Conservation (phyloP, 345 rosid species). For the Balakata baccata region DNA sequence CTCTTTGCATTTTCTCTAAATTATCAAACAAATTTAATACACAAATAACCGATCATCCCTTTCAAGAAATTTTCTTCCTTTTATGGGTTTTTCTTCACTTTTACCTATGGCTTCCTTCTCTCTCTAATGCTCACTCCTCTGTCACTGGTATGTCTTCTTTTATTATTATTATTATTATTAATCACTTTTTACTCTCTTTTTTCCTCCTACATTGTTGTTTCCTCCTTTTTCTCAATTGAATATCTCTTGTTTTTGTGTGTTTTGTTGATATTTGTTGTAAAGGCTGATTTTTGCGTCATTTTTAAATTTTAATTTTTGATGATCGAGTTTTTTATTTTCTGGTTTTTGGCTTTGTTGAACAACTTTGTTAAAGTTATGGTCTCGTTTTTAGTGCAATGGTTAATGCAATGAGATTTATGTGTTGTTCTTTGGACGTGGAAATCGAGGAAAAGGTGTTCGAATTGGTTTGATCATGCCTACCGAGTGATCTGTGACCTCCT, state of each 20-base stretch:
- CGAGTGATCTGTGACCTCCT: constrained; percentile 7
- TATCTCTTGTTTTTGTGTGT: constrained; percentile 14
- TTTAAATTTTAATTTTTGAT: constrained; percentile 9
- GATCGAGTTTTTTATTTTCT: constrained; percentile 20
- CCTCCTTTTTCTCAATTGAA: constrained; percentile 22
- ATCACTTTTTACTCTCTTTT: constrained; percentile 12
- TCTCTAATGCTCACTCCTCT: constrained; percentile 30
- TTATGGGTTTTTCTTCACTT: not conserved
- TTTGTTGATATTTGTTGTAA: constrained; percentile 20
- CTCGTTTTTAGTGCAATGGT: constrained; percentile 13
- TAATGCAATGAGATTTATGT: constrained; percentile 8
- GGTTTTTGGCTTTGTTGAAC: constrained; percentile 17
- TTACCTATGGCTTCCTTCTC: constrained; percentile 13
- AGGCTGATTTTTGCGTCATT: constrained; percentile 18
- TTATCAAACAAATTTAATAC: constrained; percentile 18
- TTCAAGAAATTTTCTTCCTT: not conserved
- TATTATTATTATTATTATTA: not conserved
- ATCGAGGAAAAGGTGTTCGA: constrained; percentile 20
- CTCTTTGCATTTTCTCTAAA: constrained; percentile 43
- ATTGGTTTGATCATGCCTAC: constrained; percentile 12
- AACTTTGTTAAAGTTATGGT: constrained; percentile 12
- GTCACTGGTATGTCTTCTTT: constrained; percentile 19
- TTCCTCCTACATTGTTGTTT: constrained; percentile 12
- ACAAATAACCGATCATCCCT: constrained; percentile 7
- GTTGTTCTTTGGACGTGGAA: constrained; percentile 12